These are phyloP conservation scores for Cladosporium halotolerans DNA, from an alignment of 2,329 filamentous ascomycete genomes.

Conservation along the genomic window DNA sequence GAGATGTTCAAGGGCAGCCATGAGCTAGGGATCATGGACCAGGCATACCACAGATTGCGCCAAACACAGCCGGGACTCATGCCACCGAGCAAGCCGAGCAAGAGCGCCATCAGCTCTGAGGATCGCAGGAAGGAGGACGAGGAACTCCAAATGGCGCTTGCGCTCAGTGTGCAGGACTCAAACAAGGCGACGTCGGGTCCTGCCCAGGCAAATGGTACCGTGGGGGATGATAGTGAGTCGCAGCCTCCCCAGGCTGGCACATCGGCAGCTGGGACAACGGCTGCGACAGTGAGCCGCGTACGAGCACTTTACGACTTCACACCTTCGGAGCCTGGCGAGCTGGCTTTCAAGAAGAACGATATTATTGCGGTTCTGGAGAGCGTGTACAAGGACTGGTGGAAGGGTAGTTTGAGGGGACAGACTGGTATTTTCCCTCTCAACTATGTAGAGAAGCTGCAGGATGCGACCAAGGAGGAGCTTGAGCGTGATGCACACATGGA, in stretches of 20 bases:
- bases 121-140: slow-evolving; percentile 96
- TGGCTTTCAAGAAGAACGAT: slow-evolving; percentile 94
- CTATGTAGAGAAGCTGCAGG: slow-evolving; percentile 94
- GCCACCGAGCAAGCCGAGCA: slow-evolving; percentile 79
- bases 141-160: slow-evolving; percentile 91
- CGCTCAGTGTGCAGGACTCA: slow-evolving; percentile 87
- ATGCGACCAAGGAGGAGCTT: slow-evolving; percentile 89
- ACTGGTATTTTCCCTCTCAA: slow-evolving; percentile 98
- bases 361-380: slow-evolving; percentile 96
- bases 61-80: slow-evolving; percentile 72
- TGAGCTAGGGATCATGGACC: slow-evolving; percentile 94
- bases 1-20: slow-evolving; percentile 88
- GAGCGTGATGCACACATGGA: slow-evolving; percentile 97
- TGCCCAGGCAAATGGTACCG: slow-evolving; percentile 22
- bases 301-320: slow-evolving; percentile 91
- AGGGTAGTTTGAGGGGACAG: slow-evolving; percentile 85
- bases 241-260: slow-evolving; percentile 41
- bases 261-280: slow-evolving; percentile 68
- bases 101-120: slow-evolving; percentile 80
- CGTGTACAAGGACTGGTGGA: slow-evolving; percentile 99
- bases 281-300: slow-evolving; percentile 91
- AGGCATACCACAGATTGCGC: slow-evolving; percentile 85
- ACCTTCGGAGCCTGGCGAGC: slow-evolving; percentile 85
- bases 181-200: slow-evolving; percentile 35
- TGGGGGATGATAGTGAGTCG: slow-evolving; percentile 25